These are phyloP conservation scores for Nakazawaea anatomiae DNA, from an alignment of 805 yeast genomes.

Conservation along the genomic window DNA sequence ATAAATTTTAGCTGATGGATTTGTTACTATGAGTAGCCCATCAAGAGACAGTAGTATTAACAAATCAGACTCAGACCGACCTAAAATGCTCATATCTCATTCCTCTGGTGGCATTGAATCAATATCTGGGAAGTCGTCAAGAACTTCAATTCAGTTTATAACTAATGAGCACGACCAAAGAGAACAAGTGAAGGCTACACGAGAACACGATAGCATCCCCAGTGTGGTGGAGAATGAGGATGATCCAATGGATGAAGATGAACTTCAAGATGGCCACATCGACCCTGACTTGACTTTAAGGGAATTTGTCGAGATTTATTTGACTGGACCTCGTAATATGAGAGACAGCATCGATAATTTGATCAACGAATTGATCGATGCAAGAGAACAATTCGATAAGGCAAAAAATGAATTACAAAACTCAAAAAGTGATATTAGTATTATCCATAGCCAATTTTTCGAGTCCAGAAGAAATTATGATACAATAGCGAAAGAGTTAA, in stretches of 20 bases:
- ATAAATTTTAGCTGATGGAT: too few relatives aligned
- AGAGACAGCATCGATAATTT: neutral
- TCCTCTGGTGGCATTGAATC: neutral
- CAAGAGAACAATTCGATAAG: slow-evolving; percentile 1
- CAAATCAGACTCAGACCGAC: neutral
- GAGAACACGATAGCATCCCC: neutral
- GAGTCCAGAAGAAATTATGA: slow-evolving; percentile 3
- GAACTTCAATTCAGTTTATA: slow-evolving; percentile 8
- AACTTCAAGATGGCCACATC: neutral
- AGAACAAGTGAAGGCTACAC: neutral
- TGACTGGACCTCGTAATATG: neutral
- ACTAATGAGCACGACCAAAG: slow-evolving; percentile 6
- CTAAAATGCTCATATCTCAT: neutral
- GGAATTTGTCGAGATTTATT: neutral
- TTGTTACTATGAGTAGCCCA: neutral
- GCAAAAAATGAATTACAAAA: neutral
- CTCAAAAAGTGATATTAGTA: neutral
- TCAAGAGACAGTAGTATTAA: neutral
- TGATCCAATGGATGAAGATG: slow-evolving; percentile 1
- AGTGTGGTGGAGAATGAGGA: neutral
- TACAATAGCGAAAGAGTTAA: neutral
- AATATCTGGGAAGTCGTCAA: neutral
- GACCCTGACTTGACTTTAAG: slow-evolving; percentile 3
- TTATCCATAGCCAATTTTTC: neutral
- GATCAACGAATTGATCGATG: neutral